Base-by-base conservation (phyloP, 352 stramenopile species). In the Pythium chondricola region DNA sequence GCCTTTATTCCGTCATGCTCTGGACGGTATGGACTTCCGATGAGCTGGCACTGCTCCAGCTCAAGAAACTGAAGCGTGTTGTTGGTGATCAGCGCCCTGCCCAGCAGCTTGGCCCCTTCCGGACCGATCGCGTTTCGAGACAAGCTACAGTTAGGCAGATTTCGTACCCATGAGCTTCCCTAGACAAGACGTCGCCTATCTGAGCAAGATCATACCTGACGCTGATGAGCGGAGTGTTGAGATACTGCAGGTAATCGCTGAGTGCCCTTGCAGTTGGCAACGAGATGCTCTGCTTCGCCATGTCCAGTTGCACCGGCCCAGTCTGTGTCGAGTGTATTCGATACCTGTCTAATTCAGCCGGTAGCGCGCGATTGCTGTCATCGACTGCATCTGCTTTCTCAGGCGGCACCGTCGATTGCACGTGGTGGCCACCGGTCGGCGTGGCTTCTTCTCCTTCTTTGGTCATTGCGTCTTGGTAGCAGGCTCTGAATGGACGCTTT, bases 81-180 rank as follows among this genome's bases (percentile, higher is more conserved):
- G 62, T 88, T 88, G 20, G 70, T 85, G 38, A 85, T 42, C 13
- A 88, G 56, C 6, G 76, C 74, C 7, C 56, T 65, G 4, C 76
- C 76, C 0, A 88, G 52, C 8, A 78, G 17, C 17, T 42, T 27
- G 14, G 61, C 71, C 2, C 76, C 74, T 26, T 62, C 33, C 0
- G 71, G 63, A 10, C 71, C 74, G 36, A 88, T 44, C 0, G 40
- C 32, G 46, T 83, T 87, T 4, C 33, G 31, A 6, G 56, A 64
- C 7, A 63, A 30, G 8, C 55, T 58, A 20, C 25, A 33, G 8
- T 33, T 13, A n/a, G n/a, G n/a, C n/a, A n/a, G n/a, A n/a, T n/a
- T n/a, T 20, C 39, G 32, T 30, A 45, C 4, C 7, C 13, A 32
- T 4, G 11, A 26, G 17, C 17, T 24, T n/a, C n/a, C n/a, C n/a